These are phyloP conservation scores for Monosporozyma servazzii DNA, from an alignment of 805 yeast species.

Conservation along the genomic window DNA sequence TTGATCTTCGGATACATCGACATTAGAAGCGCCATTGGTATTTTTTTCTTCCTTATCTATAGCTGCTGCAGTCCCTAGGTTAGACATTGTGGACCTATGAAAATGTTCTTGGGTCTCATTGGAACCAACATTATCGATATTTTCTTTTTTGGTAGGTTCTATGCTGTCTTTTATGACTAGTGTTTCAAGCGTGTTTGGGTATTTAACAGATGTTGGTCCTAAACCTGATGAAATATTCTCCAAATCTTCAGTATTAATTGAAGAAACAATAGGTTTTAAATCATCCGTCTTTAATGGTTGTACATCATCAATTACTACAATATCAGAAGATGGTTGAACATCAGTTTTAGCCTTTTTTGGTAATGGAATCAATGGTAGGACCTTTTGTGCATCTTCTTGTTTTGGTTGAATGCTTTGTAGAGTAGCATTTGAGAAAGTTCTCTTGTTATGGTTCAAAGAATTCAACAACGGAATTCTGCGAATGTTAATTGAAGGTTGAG, in stretches of 20 bases:
- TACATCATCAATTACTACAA: background rate
- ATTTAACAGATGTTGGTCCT: background rate
- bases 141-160: background rate
- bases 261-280: background rate
- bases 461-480: slow-evolving; percentile 21
- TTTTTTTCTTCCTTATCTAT: background rate
- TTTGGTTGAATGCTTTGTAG: background rate
- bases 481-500: background rate
- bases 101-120: background rate
- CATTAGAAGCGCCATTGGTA: background rate
- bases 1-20: background rate
- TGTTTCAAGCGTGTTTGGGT: background rate
- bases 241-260: background rate
- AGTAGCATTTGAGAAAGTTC: slow-evolving; percentile 10
- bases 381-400: background rate
- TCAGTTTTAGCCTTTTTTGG: slow-evolving; percentile 1
- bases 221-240: background rate
- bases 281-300: background rate
- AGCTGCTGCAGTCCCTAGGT: background rate
- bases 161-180: background rate
- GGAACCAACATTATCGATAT: background rate
- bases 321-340: background rate
- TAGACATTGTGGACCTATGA: too few species aligned
- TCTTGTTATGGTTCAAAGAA: slow-evolving; percentile 6
- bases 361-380: background rate